Conservation (phyloP, 768 basidiomycete genomes). For the Hygrocybe coccinea region DNA sequence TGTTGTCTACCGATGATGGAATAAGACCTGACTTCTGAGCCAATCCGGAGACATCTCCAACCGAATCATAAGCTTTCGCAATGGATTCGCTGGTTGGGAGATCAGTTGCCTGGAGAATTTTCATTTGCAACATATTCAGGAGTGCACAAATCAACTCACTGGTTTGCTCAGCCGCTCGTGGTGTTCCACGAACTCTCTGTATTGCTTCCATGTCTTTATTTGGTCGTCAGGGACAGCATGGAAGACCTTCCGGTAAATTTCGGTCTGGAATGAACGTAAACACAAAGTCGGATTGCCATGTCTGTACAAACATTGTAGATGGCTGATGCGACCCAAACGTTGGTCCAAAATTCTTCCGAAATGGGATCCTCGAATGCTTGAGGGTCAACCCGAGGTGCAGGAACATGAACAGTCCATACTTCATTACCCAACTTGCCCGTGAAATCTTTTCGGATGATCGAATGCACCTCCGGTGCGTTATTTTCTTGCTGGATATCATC, state of each 20-base stretch:
- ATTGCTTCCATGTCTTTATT: conserved; percentile 93
- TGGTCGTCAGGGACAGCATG: conserved; percentile 89
- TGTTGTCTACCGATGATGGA: conserved; percentile 34
- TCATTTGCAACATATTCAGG: conserved; percentile 7
- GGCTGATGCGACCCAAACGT: conserved; percentile 83
- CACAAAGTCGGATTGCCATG: conserved; percentile 9
- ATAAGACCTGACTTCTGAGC: conserved; percentile 31
- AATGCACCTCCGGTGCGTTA: conserved; percentile 43
- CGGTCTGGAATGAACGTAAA: conserved; percentile 54
- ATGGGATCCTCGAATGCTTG: conserved; percentile 87
- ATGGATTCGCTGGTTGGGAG: neutral
- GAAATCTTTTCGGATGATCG: conserved; percentile 51
- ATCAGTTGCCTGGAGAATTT: conserved; percentile 30
- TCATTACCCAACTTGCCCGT: conserved; percentile 48
- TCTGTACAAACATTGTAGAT: conserved; percentile 70
- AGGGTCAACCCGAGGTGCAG: conserved; percentile 68
- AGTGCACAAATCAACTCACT: conserved; percentile 40
- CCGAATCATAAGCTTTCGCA: conserved; percentile 11
- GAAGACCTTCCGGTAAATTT: conserved; percentile 94
- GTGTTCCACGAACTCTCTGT: conserved; percentile 73
- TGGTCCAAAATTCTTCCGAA: conserved; percentile 81
- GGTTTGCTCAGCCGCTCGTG: conserved; percentile 71
- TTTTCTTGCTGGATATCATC: conserved; percentile 16
- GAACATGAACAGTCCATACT: conserved; percentile 58
- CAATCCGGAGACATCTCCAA: conserved; percentile 19